Evolutionary conservation across 164 flowering plant species (phyloP), one percentile per base, ranked within the genome.

Genomic region (Umbellularia californica): DNA sequence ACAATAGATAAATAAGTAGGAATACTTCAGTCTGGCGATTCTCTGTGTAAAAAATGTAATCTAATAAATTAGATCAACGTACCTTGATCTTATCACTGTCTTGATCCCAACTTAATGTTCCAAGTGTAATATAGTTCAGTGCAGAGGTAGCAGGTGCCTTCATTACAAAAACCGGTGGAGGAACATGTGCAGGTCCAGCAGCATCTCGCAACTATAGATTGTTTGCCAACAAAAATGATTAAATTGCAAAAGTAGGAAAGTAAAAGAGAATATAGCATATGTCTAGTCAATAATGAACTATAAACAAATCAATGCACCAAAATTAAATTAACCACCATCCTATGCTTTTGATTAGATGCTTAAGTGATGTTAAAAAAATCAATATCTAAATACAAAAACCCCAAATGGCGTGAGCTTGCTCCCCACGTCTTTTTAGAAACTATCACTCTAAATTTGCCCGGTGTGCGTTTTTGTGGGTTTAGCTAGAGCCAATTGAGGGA

Each of bases 21-120:
- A 69, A 13, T 17, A 69, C 10, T 23, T 13, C 58, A 0, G 15
- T 30, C 35, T 30, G 35, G 35, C 35, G 35, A 30, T 30, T 30
- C 35, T 30, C 0, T 30, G 35, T 30, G 35, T 30, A 30, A 3
- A 20, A 15, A 15, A 17, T 13, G 47, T 64, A 4, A 64, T 24
- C n/a, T 64, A 14, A 64, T 20, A 24, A 11, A 11, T n/a, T 62
- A 27, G 33, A 25, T 25, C 41, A 30, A 3, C 72, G 23, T 79
- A 95, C 99, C 98, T 93, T 93, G 72, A 95, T 79, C 81, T 92
- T 92, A 27, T 93, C 97, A 81, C 74, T 81, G 73, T 93, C 99
- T 82, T 95, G 98, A 79, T 95, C 98, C 98, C 98, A 95, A 79
- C 98, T 93, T 86, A 93, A 95, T 50, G 99, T 85, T 65, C 83